Base-by-base conservation (phyloP, 164 flowering plant species). In the Vitis labrusca region DNA sequence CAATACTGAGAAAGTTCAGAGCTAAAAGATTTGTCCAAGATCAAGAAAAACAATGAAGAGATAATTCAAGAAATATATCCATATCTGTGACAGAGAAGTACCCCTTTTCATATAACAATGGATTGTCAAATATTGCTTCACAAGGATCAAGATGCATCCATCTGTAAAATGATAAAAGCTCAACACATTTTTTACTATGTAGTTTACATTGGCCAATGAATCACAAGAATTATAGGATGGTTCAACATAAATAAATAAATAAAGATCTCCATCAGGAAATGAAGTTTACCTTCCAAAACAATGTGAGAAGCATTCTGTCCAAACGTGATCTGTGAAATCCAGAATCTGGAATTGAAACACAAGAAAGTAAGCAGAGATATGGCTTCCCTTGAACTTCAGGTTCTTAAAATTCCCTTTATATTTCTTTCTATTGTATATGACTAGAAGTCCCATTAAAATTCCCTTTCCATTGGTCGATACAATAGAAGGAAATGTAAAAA, bases 81-180 rank as follows among this genome's bases (percentile, higher is more conserved):
- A 66, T 37, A 59, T 44, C 8, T 44, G 62, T 7, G 56, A 15
- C 59, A 71, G 30, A 50, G 44, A 58, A 61, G 56, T 88, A 95
- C 99, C 99, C 99, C 52, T 84, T 87, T 73, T 93, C 99, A 80
- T 95, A 95, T 66, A 95, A 73, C 75, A 93, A 74, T 62, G 98
- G 99, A 54, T 76, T 88, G 83, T 95, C 98, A 83, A 81, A 93
- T 37, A 87, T 80, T 79, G 86, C 98, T 76, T 95, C 99, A 79
- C 99, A 95, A 54, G 96, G 91, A 79, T 95, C 99, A 73, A 95
- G 98, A 83, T 95, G 99, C 89, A 95, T 88, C 98, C 98, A 95
- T 78, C 99, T 95, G 85, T 32, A 76, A 9, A 51, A 65, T 63
- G 16, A 76, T 30, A 50, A 13, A 50, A 58, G 65, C 61, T 48